Conservation (phyloP, 768 basidiomycete genomes). For the Omphalotus guepiniiformis region DNA sequence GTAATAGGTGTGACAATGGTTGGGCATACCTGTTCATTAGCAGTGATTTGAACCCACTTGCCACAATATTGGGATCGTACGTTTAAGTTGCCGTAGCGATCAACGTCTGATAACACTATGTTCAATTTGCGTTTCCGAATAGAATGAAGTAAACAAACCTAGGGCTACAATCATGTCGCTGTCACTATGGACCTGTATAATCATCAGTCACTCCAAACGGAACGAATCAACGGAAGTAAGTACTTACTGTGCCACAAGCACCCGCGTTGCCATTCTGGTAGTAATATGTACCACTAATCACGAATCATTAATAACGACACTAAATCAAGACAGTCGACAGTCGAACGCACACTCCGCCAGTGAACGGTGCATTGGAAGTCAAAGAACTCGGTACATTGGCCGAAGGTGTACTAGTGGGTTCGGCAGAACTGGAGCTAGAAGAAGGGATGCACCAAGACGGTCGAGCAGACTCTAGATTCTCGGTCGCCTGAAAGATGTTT, state of each 20-base stretch:
- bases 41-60: conserved; percentile 58
- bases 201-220: no score
- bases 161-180: conserved; percentile 57
- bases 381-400: no score
- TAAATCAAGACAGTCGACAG: background rate
- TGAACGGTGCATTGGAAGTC: no score
- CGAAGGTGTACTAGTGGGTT: conserved; percentile 26
- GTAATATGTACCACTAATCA: conserved; percentile 61
- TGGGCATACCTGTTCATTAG: conserved; percentile 39
- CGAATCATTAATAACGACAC: background rate
- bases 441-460: conserved; percentile 51
- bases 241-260: conserved; percentile 60
- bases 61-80: conserved; percentile 60
- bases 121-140: no score
- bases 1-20: no score
- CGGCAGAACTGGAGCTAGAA: conserved; percentile 19
- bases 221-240: no score
- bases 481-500: conserved; percentile 34
- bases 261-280: conserved; percentile 71
- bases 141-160: no score
- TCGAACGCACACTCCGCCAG: conserved; percentile 43
- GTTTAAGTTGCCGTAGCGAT: conserved; percentile 46
- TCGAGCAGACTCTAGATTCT: conserved; percentile 43
- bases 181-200: conserved; percentile 45
- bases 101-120: conserved; percentile 40